Evolutionary conservation across 2,329 filamentous ascomycete genomes (phyloP), one percentile per base, ranked within the genome.

Genomic region (Fusarium proliferatum): DNA sequence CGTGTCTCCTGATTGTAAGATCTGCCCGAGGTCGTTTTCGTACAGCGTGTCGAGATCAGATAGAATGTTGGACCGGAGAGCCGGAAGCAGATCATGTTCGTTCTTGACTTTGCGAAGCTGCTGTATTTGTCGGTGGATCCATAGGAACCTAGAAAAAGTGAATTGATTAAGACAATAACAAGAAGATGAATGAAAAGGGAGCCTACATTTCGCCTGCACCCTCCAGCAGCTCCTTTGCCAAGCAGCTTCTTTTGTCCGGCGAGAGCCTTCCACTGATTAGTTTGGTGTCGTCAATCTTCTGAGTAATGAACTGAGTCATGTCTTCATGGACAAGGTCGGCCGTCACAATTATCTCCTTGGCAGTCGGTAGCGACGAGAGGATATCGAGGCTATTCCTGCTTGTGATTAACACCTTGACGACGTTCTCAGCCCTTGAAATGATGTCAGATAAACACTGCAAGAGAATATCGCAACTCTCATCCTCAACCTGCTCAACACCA

Each of bases 81-180:
- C 38, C 1, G 48, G 58, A 9, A 61, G n/a, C 7, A 61, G 6
- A 42, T 61, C 58, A 7, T 56, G 28, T n/a, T 61, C 58, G 23
- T n/a, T 55, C 17, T 56, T 61, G 6, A 61, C 30, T 30, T 61
- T 56, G 10, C 58, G 58, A 11, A 61, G 58, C 38, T 61, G 58
- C 16, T 61, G 58, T 6, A 61, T 43, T 15, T 61, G 48, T 4
- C 48, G n/a, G 3, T 61, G 48, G 1, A 7, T 11, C 58, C 58
- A 61, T 16, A 61, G 30, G 23, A 56, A 61, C 58, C 58, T 61
- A 21, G 11, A 28, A 4, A 36, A 6, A 9, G 36, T 9, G 12
- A 43, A 3, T 9, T 34, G 8, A 23, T 21, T 2, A 26, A 17
- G 4, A 6, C 3, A 26, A 17, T 33, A 28, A 26, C 11, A 2